These are phyloP conservation scores for Gorgonomyces haynaldii DNA, from an alignment of 192 early-diverging fungal genomes.

Conservation along the genomic window DNA sequence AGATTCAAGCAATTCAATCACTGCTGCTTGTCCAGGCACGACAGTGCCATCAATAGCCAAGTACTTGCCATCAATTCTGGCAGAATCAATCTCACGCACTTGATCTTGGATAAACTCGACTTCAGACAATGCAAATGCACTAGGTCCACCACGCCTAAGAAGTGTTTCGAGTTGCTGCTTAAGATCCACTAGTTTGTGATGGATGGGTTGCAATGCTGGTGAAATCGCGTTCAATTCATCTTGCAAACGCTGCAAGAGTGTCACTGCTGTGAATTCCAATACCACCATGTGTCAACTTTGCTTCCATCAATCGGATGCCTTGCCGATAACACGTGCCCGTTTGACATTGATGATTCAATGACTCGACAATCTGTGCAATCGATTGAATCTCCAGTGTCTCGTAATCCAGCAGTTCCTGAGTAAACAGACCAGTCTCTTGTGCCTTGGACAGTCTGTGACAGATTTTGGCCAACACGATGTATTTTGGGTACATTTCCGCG, in stretches of 20 bases:
- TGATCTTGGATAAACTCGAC: slow-evolving; percentile 31
- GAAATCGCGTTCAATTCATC: slow-evolving; percentile 50
- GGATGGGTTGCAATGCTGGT: slow-evolving; percentile 60
- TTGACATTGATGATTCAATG: slow-evolving; percentile 11
- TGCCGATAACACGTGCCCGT: slow-evolving; percentile 3
- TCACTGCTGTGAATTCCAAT: background rate
- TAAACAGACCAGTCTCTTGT: no score
- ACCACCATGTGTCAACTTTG: slow-evolving; percentile 1
- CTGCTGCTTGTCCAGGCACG: slow-evolving; percentile 69
- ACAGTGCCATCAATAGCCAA: slow-evolving; percentile 53
- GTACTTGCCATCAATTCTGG: slow-evolving; percentile 71
- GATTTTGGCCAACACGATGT: no score
- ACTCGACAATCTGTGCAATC: background rate
- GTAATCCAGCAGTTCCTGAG: no score
- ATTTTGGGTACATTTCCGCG: slow-evolving; percentile 17
- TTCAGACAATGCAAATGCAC: slow-evolving; percentile 27
- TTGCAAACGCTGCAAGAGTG: slow-evolving; percentile 30
- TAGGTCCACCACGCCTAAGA: slow-evolving; percentile 6
- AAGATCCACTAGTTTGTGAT: slow-evolving; percentile 59
- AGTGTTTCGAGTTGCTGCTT: slow-evolving; percentile 49
- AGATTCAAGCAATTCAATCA: slow-evolving; percentile 62
- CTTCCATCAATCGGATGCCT: background rate
- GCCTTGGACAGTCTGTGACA: no score
- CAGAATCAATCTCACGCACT: slow-evolving; percentile 63
- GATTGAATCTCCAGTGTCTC: no score